A percentile compares a stretch with the other conserved stretches of the same genome.
phyloP scores from a whole-genome alignment of 1,284 basidiomycete species.

The Bondarzewia mesenterica region DNA sequence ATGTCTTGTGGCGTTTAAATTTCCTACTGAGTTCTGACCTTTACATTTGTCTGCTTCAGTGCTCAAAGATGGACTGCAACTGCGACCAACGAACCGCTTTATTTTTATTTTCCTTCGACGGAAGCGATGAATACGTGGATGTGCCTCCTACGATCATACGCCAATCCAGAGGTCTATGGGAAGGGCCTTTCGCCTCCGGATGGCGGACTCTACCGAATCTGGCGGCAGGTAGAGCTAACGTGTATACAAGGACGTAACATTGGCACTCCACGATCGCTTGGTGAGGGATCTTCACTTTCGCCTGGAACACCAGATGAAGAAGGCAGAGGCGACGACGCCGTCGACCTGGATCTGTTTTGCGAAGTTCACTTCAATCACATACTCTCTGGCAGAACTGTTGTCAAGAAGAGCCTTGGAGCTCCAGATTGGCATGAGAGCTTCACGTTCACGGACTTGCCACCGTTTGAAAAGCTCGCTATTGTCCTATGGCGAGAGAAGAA shows the following conservation, averaged over 20 bases:
- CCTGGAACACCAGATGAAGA: constrained; percentile 11
- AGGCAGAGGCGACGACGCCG: constrained; percentile 34
- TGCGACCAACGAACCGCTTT: constrained; percentile 54
- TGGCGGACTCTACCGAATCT: constrained; percentile 76
- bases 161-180: constrained; percentile 71
- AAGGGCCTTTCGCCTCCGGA: constrained; percentile 36
- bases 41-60: constrained; percentile 23
- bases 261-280: constrained; percentile 27
- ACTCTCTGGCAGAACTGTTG: constrained; percentile 62
- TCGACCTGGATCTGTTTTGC: constrained; percentile 63
- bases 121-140: constrained; percentile 65
- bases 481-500: constrained; percentile 62
- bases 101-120: constrained; percentile 54
- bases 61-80: constrained; percentile 54
- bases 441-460: constrained; percentile 62
- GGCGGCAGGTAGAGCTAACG: constrained; percentile 69
- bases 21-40: constrained; percentile 3
- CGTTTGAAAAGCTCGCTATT: constrained; percentile 59
- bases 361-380: constrained; percentile 58
- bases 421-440: constrained; percentile 78
- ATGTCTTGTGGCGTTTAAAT: constrained; percentile 12
- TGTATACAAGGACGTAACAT: constrained; percentile 65
- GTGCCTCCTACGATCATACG: constrained; percentile 66
- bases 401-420: constrained; percentile 54
- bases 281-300: constrained; percentile 11